Evolutionary conservation across 768 basidiomycete genomes (phyloP).

Genomic region (Gelatoporia subvermispora): DNA sequence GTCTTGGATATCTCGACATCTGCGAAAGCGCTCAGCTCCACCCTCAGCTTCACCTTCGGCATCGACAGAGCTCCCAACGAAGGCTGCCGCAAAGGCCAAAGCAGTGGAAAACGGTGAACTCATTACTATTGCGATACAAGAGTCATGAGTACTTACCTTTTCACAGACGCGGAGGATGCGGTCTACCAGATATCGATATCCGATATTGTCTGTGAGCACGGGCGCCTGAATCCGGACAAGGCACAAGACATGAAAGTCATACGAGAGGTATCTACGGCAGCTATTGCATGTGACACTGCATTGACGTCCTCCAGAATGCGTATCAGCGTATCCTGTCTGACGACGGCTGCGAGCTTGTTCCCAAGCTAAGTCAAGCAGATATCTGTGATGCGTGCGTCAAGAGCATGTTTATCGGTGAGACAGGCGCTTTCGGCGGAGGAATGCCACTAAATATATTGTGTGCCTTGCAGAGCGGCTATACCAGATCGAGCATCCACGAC

Average conservation of each 20-base stretch:
- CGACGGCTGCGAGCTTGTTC: conserved; percentile 43
- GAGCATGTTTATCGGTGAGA: conserved; percentile 51
- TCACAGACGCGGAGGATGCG: not conserved
- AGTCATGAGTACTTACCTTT: too few species aligned
- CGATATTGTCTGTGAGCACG: conserved; percentile 61
- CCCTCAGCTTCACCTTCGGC: not conserved
- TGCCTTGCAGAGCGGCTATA: conserved; percentile 57
- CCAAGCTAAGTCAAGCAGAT: conserved; percentile 42
- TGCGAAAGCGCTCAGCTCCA: conserved; percentile 1
- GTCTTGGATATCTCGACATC: conserved; percentile 49
- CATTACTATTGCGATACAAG: too few species aligned
- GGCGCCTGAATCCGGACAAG: conserved; percentile 54
- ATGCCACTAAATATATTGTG: not conserved
- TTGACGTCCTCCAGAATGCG: conserved; percentile 33
- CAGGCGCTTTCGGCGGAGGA: not conserved
- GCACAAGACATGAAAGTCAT: conserved; percentile 66
- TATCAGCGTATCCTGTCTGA: conserved; percentile 35
- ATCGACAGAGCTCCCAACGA: not conserved
- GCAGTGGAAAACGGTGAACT: conserved; percentile 4
- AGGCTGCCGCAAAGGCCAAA: not conserved
- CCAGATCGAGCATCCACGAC: conserved; percentile 57
- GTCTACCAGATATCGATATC: conserved; percentile 21
- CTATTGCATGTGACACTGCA: not conserved
- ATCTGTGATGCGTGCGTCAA: conserved; percentile 61
- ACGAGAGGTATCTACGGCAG: conserved; percentile 36